Conservation (phyloP, 495 filamentous ascomycete species). For the Entonaema liquescens region DNA sequence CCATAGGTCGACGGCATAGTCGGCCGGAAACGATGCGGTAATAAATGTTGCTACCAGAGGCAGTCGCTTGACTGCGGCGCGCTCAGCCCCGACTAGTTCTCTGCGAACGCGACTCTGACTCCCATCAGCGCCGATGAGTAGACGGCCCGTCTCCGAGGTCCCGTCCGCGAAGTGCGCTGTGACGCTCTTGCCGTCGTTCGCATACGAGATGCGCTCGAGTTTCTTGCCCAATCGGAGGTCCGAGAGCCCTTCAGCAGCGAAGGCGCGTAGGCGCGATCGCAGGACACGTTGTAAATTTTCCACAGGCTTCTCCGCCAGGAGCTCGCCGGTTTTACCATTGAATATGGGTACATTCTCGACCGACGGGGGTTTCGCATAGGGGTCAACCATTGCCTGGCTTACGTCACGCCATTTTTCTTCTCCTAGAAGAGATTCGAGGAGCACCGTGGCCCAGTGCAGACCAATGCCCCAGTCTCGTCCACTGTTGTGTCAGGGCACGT, state of each 20-base stretch:
- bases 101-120: constrained; percentile 52
- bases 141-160: constrained; percentile 56
- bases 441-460: constrained; percentile 61
- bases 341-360: constrained; percentile 52
- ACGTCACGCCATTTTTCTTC: constrained; percentile 49
- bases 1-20: constrained; percentile 47
- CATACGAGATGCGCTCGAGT: constrained; percentile 38
- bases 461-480: constrained; percentile 65
- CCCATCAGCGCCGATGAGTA: constrained; percentile 60
- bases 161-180: constrained; percentile 76
- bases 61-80: constrained; percentile 39
- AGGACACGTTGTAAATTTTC: constrained; percentile 57
- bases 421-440: constrained; percentile 45
- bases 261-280: constrained; percentile 48
- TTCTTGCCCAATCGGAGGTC: constrained; percentile 46
- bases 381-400: constrained; percentile 53
- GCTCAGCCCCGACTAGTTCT: constrained; percentile 51
- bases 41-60: constrained; percentile 51
- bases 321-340: constrained; percentile 60
- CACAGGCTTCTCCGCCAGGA: constrained; percentile 48
- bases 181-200: constrained; percentile 62
- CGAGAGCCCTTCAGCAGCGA: constrained; percentile 39
- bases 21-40: constrained; percentile 43
- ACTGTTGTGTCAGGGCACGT: background rate
- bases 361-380: constrained; percentile 43